These are phyloP conservation scores for Cicer pinnatifidum DNA, from an alignment of 306 rosid species.

Conservation along the genomic window DNA sequence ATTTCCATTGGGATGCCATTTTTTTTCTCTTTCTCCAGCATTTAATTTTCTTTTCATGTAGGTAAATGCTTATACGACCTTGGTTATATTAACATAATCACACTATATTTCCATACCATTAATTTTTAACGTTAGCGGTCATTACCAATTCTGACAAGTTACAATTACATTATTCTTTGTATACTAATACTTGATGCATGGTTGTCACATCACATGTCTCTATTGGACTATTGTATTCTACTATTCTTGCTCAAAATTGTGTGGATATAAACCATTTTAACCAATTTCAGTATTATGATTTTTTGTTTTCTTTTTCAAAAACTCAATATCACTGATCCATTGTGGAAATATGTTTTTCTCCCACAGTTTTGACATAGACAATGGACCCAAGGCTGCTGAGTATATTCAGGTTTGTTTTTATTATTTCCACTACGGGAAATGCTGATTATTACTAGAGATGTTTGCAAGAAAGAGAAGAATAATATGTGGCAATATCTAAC, in stretches of 20 bases:
- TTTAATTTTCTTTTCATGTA: constrained; percentile 26
- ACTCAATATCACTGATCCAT: constrained; percentile 12
- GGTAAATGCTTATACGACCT: background rate
- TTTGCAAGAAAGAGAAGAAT: too few species aligned
- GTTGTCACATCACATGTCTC: constrained; percentile 7
- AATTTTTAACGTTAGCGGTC: background rate
- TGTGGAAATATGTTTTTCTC: constrained; percentile 34
- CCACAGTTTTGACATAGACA: constrained; percentile 81
- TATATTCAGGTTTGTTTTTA: constrained; percentile 73
- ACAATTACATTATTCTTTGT: constrained; percentile 15
- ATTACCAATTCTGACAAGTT: constrained; percentile 9
- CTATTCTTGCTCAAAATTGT: constrained; percentile 18
- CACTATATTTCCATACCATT: background rate
- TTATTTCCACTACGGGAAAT: constrained; percentile 11
- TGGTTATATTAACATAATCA: background rate
- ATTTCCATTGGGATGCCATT: constrained; percentile 1
- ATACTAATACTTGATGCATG: constrained; percentile 9
- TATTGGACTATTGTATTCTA: constrained; percentile 11
- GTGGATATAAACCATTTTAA: constrained; percentile 10
- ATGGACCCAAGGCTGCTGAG: constrained; percentile 94
- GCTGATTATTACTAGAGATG: too few species aligned
- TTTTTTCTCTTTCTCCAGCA: background rate
- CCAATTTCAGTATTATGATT: background rate
- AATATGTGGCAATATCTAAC: too few species aligned
- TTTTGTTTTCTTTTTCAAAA: background rate